These are phyloP conservation scores for Aspergillus awamori DNA, from an alignment of 2,329 filamentous ascomycete genomes.

Conservation along the genomic window DNA sequence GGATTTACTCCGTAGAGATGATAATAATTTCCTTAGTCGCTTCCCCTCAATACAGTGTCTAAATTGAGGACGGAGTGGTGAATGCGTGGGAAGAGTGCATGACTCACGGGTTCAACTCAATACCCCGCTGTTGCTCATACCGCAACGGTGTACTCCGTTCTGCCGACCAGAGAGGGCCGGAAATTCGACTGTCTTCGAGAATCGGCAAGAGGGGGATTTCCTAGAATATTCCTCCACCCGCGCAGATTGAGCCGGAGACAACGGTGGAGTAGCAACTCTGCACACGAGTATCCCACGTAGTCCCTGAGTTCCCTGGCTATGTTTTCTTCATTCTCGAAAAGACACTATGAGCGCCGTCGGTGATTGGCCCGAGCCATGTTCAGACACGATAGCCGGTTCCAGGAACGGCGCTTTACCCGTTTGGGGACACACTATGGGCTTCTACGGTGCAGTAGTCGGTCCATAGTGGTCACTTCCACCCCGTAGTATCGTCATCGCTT, in stretches of 20 bases:
- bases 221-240: neutral
- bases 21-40: neutral
- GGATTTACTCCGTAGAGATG: neutral
- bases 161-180: neutral
- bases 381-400: conserved; percentile 3
- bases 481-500: neutral
- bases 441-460: conserved; percentile 5
- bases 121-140: neutral
- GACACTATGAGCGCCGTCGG: neutral
- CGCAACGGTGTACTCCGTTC: neutral
- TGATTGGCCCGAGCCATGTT: neutral
- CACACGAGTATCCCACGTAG: conserved; percentile 5
- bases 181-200: neutral
- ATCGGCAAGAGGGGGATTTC: neutral
- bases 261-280: neutral
- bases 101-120: neutral
- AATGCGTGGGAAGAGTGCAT: neutral
- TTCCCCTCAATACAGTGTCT: neutral
- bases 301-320: conserved; percentile 2
- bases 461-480: conserved; percentile 3
- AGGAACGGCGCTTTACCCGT: conserved; percentile 1
- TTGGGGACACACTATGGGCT: conserved; percentile 4
- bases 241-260: neutral
- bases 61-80: neutral
- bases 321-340: neutral